These are phyloP conservation scores for Aureobasidium subglaciale DNA, from an alignment of 2,329 filamentous ascomycete genomes.

Conservation along the genomic window DNA sequence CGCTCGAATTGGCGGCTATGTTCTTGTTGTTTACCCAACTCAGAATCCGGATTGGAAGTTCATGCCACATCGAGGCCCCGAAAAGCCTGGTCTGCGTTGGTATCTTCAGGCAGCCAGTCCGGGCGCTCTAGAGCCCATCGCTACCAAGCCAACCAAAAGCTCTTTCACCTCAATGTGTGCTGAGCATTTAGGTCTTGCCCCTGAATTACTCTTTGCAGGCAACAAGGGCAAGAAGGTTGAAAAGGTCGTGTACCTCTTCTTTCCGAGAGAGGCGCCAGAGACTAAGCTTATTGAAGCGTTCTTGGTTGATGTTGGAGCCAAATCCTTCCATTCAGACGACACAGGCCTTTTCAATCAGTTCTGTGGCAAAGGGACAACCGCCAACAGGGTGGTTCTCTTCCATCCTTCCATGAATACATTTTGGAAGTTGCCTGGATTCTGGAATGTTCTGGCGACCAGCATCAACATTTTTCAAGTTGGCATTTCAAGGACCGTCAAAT, in stretches of 20 bases:
- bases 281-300: slow-evolving; percentile 19
- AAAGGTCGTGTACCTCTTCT: slow-evolving; percentile 23
- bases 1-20: slow-evolving; percentile 15
- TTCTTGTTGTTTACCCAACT: slow-evolving; percentile 23
- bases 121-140: background rate
- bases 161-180: background rate
- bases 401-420: slow-evolving; percentile 13
- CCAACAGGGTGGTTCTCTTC: slow-evolving; percentile 15
- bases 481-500: background rate
- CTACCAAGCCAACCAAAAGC: background rate
- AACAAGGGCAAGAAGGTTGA: slow-evolving; percentile 11
- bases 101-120: slow-evolving; percentile 8
- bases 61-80: slow-evolving; percentile 16
- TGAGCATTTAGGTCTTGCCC: background rate
- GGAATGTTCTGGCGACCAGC: background rate
- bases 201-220: slow-evolving; percentile 1
- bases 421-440: slow-evolving; percentile 19
- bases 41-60: slow-evolving; percentile 24
- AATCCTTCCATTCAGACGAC: slow-evolving; percentile 22
- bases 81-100: slow-evolving; percentile 6
- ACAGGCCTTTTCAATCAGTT: slow-evolving; percentile 26
- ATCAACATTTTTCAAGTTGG: slow-evolving; percentile 17
- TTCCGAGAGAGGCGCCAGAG: slow-evolving; percentile 21
- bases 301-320: slow-evolving; percentile 20
- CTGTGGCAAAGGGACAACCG: slow-evolving; percentile 11